These are phyloP conservation scores for Haplosporangium sp. DNA, from an alignment of 371 early-diverging fungal genomes.

Conservation along the genomic window DNA sequence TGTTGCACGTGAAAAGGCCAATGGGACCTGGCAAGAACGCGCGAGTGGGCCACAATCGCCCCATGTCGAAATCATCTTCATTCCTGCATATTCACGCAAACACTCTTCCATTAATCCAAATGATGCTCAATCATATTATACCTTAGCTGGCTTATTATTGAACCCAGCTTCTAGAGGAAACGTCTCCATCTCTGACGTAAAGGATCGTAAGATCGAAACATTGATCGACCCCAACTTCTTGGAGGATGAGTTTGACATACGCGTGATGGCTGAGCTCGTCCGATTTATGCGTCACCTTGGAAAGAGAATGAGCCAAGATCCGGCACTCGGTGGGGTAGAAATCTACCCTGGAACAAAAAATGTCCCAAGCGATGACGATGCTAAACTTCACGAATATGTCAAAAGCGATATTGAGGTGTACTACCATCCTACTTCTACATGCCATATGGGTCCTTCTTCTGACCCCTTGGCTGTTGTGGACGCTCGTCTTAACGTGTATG, in stretches of 20 bases:
- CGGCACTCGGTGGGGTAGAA: conserved; percentile 26
- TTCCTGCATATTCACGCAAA: conserved; percentile 14
- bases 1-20: conserved; percentile 53
- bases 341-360: conserved; percentile 27
- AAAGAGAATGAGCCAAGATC: conserved; percentile 24
- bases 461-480: conserved; percentile 57
- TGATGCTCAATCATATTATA: conserved; percentile 25
- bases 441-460: conserved; percentile 49
- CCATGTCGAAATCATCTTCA: conserved; percentile 40
- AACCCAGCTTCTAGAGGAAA: conserved; percentile 39
- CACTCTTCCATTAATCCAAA: conserved; percentile 18
- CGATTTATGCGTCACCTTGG: conserved; percentile 37
- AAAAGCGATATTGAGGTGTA: conserved; percentile 11
- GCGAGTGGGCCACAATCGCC: conserved; percentile 44
- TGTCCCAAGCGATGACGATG: conserved; percentile 34
- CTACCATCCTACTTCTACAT: conserved; percentile 45
- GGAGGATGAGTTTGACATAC: conserved; percentile 40
- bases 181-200: conserved; percentile 28
- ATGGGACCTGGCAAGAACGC: conserved; percentile 49
- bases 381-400: conserved; percentile 26
- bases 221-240: conserved; percentile 48
- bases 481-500: conserved; percentile 48
- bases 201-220: conserved; percentile 31
- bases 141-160: conserved; percentile 30
- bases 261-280: conserved; percentile 34